These are phyloP conservation scores for Coemansia sp. DNA, from an alignment of 371 early-diverging fungal species.

Conservation along the genomic window DNA sequence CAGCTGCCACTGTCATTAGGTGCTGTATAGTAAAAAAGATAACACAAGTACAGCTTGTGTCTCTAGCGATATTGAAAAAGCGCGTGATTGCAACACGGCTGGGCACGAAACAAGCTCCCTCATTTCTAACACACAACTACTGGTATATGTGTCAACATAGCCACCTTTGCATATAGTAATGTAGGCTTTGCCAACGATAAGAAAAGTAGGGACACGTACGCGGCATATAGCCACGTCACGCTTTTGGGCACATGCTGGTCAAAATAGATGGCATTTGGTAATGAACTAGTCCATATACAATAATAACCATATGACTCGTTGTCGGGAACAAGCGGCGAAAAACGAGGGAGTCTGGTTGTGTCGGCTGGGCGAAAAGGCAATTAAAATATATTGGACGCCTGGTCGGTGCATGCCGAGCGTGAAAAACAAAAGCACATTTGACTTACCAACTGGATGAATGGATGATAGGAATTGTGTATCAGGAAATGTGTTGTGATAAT, in stretches of 20 bases:
- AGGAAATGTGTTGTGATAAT: neutral
- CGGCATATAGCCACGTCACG: conserved; percentile 2
- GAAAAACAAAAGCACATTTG: neutral
- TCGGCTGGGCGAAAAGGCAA: neutral
- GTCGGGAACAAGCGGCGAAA: neutral
- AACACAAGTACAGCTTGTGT: neutral
- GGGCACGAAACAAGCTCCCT: neutral
- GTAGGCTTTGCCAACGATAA: neutral
- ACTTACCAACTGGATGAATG: neutral
- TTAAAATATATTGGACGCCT: neutral
- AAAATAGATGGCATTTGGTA: neutral
- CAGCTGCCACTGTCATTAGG: neutral
- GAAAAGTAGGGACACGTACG: neutral
- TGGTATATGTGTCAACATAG: too few species aligned
- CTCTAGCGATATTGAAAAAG: neutral
- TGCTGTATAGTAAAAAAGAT: neutral
- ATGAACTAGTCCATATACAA: neutral
- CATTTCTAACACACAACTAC: too few species aligned
- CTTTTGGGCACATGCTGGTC: neutral
- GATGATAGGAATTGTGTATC: neutral
- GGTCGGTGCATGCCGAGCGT: neutral
- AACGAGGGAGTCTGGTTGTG: neutral
- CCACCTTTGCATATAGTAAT: too few species aligned
- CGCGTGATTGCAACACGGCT: neutral
- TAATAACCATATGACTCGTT: neutral